A percentile compares a stretch with the other conserved stretches of the same genome.
Evolutionary conservation across 2,329 filamentous ascomycete species (phyloP).

Genomic region (Fusarium algeriense): DNA sequence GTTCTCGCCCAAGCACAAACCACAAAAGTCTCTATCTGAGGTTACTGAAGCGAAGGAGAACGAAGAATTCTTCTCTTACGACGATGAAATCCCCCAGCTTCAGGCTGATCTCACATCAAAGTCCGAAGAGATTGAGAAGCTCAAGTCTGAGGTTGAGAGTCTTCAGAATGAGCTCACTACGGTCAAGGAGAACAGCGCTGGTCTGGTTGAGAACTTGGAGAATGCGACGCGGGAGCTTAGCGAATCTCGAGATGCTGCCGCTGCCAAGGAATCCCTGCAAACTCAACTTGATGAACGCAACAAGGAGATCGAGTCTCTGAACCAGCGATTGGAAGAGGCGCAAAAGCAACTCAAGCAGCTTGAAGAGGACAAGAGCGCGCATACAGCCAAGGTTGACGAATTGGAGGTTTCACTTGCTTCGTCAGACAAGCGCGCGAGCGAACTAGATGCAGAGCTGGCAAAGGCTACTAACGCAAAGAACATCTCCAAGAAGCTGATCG

Average conservation of each 20-base stretch:
- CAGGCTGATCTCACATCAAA: slow-evolving; percentile 79
- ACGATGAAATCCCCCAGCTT: slow-evolving; percentile 86
- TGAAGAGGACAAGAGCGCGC: slow-evolving; percentile 52
- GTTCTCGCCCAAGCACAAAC: slow-evolving; percentile 62
- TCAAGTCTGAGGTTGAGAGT: slow-evolving; percentile 76
- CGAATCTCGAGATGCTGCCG: slow-evolving; percentile 57
- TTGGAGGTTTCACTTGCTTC: slow-evolving; percentile 53
- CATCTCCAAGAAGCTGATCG: slow-evolving; percentile 58
- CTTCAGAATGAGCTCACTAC: slow-evolving; percentile 78
- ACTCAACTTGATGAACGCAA: slow-evolving; percentile 63
- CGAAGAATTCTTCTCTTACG: slow-evolving; percentile 92
- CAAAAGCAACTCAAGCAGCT: slow-evolving; percentile 60
- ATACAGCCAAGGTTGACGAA: slow-evolving; percentile 52
- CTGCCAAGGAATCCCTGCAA: slow-evolving; percentile 60
- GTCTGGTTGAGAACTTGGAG: slow-evolving; percentile 76
- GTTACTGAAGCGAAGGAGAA: slow-evolving; percentile 49
- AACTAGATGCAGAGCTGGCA: slow-evolving; percentile 58
- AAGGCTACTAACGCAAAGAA: slow-evolving; percentile 56
- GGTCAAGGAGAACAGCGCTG: slow-evolving; percentile 76
- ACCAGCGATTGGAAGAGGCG: slow-evolving; percentile 60
- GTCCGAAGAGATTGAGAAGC: slow-evolving; percentile 75
- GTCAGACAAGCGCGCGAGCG: slow-evolving; percentile 51
- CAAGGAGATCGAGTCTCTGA: slow-evolving; percentile 63
- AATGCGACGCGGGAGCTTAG: slow-evolving; percentile 73
- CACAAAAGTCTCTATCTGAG: slow-evolving; percentile 47